phyloP scores from a whole-genome alignment of 2,329 filamentous ascomycete species.

The Colletotrichum plurivorum region DNA sequence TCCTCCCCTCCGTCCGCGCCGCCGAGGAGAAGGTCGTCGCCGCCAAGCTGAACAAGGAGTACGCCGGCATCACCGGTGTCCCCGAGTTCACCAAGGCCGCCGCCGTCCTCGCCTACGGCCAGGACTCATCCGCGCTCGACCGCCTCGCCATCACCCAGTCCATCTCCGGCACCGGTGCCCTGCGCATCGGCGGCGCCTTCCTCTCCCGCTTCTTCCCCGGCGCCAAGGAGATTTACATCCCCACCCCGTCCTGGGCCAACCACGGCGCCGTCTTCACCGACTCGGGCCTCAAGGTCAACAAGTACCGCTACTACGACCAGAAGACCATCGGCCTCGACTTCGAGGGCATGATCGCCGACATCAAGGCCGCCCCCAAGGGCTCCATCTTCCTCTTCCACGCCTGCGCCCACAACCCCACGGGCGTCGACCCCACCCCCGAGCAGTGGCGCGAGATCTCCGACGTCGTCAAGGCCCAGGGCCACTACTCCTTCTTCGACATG shows the following conservation, averaged over 20 bases:
- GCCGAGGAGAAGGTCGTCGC: slow-evolving; percentile 91
- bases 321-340: slow-evolving; percentile 98
- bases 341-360: slow-evolving; percentile 90
- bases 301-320: slow-evolving; percentile 99
- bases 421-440: slow-evolving; percentile 90
- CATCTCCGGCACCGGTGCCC: slow-evolving; percentile 96
- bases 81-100: slow-evolving; percentile 95
- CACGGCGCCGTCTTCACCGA: slow-evolving; percentile 97
- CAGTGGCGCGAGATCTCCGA: slow-evolving; percentile 95
- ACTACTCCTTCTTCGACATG: slow-evolving; percentile 99
- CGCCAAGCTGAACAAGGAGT: slow-evolving; percentile 91
- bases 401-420: slow-evolving; percentile 98
- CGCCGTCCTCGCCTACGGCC: slow-evolving; percentile 90
- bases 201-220: slow-evolving; percentile 91
- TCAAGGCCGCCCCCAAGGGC: slow-evolving; percentile 88
- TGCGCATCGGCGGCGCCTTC: slow-evolving; percentile 95
- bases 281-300: slow-evolving; percentile 89
- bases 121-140: slow-evolving; percentile 81
- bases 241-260: slow-evolving; percentile 97
- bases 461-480: slow-evolving; percentile 86
- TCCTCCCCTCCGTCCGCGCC: slow-evolving; percentile 91
- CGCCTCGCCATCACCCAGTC: slow-evolving; percentile 95
- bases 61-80: slow-evolving; percentile 96
- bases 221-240: slow-evolving; percentile 96
- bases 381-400: slow-evolving; percentile 96